Base-by-base conservation (phyloP, 1,284 basidiomycete genomes). In the Neolentinus lepideus region DNA sequence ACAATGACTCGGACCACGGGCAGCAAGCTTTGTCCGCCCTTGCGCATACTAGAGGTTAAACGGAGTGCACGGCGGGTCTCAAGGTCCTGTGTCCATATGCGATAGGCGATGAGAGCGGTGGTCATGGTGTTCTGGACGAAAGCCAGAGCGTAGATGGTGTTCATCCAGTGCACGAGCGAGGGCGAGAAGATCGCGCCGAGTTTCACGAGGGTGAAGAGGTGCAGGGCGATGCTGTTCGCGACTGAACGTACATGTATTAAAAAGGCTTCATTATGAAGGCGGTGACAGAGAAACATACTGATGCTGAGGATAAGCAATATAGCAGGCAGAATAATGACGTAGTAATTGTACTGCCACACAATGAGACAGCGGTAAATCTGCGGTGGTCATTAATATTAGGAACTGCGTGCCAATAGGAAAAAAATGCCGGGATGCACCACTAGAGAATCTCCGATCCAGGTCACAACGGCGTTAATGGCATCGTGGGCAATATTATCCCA, bases 361-460 rank as follows among this genome's bases (percentile, higher is more conserved):
- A 69, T 52, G 55, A 60, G 69, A 38, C 65, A 67, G 11, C 68
- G 62, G 56, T 70, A 70, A 27, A 69, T 69, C 69, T 70, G 43
- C 16, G 35, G n/a, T 2, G 24, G 48, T 24, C 38, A 27, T 27
- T 38, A 24, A 53, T 53, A n/a, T 22, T 22, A 25, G n/a, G 19
- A 25, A 52, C 21, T 16, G 26, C 8, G 31, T 6, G 16, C 9
- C 21, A 22, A 26, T 12, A n/a, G 21, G 11, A 31, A 48, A 26
- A 36, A 35, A 29, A 12, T n/a, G 6, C n/a, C 19, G 6, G 38
- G 6, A 60, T 65, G n/a, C 55, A 70, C 68, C 21, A 68, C 61
- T 8, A 68, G 58, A 26, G 57, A 56, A 53, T 69, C 68, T 12
- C 66, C 67, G 24, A 67, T 55, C 60, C 67, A 66, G 19, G 67